A percentile compares a stretch with the other conserved stretches of the same genome.
Conservation (phyloP, 2,329 filamentous ascomycete genomes). For the Calonectria multiphialidica region DNA sequence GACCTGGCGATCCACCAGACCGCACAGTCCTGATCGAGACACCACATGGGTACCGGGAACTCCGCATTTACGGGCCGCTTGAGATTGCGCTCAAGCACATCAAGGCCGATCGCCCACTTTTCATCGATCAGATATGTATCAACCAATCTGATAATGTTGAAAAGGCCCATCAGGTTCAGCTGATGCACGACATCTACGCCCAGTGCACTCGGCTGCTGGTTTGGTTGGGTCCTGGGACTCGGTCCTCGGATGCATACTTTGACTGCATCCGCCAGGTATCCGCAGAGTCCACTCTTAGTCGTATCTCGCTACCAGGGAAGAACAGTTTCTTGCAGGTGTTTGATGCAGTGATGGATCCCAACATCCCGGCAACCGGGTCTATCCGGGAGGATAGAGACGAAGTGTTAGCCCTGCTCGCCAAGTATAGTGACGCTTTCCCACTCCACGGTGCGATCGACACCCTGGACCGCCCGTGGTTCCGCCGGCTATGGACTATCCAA, state of each 20-base stretch:
- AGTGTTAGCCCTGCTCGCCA: conserved; percentile 39
- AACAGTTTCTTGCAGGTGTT: conserved; percentile 42
- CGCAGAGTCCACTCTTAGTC: conserved; percentile 34
- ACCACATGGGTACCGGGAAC: conserved; percentile 5
- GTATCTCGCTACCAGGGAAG: conserved; percentile 40
- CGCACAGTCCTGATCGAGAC: conserved; percentile 44
- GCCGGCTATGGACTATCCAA: conserved; percentile 51
- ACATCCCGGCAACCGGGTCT: conserved; percentile 29
- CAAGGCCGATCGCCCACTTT: conserved; percentile 34
- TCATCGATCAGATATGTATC: conserved; percentile 50
- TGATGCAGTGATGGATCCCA: conserved; percentile 45
- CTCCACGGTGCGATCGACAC: conserved; percentile 43
- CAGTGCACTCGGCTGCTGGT: conserved; percentile 37
- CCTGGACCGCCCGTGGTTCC: conserved; percentile 45
- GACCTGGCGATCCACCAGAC: conserved; percentile 24
- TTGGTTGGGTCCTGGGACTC: conserved; percentile 44
- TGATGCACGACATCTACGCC: conserved; percentile 48
- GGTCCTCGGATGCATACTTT: conserved; percentile 37
- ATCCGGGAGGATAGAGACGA: conserved; percentile 43
- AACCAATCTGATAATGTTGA: conserved; percentile 42
- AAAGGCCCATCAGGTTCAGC: conserved; percentile 42
- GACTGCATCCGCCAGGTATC: conserved; percentile 29
- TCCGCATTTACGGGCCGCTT: conserved; percentile 45
- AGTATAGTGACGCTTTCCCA: conserved; percentile 40
- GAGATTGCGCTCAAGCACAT: conserved; percentile 43